Conservation (phyloP, 2,329 filamentous ascomycete species). For the Ilyonectria robusta region DNA sequence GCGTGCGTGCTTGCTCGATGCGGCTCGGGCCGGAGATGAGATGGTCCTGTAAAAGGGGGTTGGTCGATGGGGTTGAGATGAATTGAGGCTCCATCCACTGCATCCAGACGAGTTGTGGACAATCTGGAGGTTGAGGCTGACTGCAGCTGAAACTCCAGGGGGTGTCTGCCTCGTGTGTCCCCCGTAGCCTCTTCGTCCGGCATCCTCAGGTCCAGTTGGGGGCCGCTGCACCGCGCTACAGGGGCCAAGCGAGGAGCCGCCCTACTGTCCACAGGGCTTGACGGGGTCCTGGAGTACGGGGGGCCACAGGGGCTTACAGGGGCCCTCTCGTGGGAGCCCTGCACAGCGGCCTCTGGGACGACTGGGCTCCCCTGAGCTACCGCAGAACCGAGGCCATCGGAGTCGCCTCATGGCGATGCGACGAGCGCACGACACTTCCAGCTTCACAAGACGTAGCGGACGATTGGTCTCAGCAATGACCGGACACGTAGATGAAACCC, state of each 20-base stretch:
- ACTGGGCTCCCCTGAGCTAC: slow-evolving; percentile 1
- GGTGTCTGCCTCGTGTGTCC: background rate
- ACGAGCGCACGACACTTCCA: background rate
- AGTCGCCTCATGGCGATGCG: background rate
- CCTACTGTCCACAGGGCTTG: background rate
- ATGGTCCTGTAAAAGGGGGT: slow-evolving; percentile 23
- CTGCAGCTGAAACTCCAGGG: slow-evolving; percentile 22
- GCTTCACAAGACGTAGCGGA: background rate
- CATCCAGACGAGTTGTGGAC: slow-evolving; percentile 1
- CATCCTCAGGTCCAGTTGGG: slow-evolving; percentile 9
- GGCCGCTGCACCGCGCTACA: slow-evolving; percentile 5
- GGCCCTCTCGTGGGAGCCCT: slow-evolving; percentile 24
- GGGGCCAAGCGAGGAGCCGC: slow-evolving; percentile 5
- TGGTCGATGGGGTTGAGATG: slow-evolving; percentile 10
- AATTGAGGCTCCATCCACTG: slow-evolving; percentile 2
- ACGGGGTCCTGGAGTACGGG: slow-evolving; percentile 3
- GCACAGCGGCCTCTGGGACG: slow-evolving; percentile 6
- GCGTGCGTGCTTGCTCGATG: slow-evolving; percentile 8
- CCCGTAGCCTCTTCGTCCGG: slow-evolving; percentile 2
- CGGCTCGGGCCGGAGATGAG: slow-evolving; percentile 21
- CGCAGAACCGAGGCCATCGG: background rate
- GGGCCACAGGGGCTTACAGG: slow-evolving; percentile 15
- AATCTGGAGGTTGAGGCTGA: slow-evolving; percentile 28
- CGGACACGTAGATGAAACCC: background rate
- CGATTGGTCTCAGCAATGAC: background rate